Evolutionary conservation across 129 eudicot genomes (phyloP), one percentile per base, ranked within the genome.

Genomic region (Solidago caesia): DNA sequence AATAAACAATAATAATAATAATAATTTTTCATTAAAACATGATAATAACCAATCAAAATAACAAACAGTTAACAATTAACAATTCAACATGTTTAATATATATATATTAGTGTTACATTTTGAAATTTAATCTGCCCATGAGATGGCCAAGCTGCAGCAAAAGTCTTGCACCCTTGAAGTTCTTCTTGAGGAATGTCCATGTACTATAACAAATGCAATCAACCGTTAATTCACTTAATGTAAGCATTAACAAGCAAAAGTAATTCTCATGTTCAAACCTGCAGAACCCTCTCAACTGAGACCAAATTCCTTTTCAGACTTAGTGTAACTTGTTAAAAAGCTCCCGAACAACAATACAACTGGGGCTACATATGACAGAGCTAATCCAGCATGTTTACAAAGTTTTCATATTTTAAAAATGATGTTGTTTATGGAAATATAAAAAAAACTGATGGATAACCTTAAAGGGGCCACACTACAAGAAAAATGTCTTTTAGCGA

Each of bases 281-380:
- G 91, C 68, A 88, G 87, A 67, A 90, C 89, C 86, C 98, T 86
- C 84, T 94, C 98, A 58, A 94, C 87, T 1, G 98, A 82, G 75
- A 94, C 97, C 92, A 94, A 83, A n/a, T 79, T 94, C 97, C 82
- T 90, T 94, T 70, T 94, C 98, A 5, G 98, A 90, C 69, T 94
- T 97, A n/a, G 97, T 88, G 78, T 88, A 90, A 76, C 98, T 94
- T 21, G 97, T 83, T 77, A 90, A 81, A 68, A 94, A 94, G 81
- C 92, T 94, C 68, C 98, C 97, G 64, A 94, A 64, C 62, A 90
- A 80, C 26, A 97, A 88, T 57, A 94, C 98, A 74, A 86, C 75
- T 21, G 98, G 97, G 63, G 97, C 84, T 69, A 97, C 97, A 63
- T 94, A 94, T 26, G 98, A 94, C 75, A 94, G 97, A 11, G 98